Base-by-base conservation (phyloP, 1,284 basidiomycete genomes). In the Microbotryum intermedium region DNA sequence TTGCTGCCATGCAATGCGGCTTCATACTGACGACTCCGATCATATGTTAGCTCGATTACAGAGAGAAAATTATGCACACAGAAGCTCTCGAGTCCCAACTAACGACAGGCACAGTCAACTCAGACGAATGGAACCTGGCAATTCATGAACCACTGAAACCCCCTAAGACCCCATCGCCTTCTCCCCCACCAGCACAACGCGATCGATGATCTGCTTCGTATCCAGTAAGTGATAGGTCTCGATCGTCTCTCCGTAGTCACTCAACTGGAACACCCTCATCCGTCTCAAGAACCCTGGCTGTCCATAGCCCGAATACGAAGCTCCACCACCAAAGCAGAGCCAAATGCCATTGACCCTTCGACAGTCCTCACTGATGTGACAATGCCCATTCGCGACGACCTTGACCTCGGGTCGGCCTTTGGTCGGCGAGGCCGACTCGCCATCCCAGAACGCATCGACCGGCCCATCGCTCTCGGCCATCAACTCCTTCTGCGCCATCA, bases 251-350 rank as follows among this genome's bases (percentile, higher is more conserved):
- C 92, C 93, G 72, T 82, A 97, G 60, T 92, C 82, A 4, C 85
- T 86, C 54, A 94, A 79, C 28, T 88, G 83, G 74, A 85, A 94
- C 50, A 94, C 77, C 8, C 91, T 80, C 78, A 93, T 90, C 28
- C 91, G 81, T n/a, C 90, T 82, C 72, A 93, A 87, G 71, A 94
- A 93, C 5, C 86, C 87, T 59, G 85, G 70, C 71, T 82, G 83
- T 18, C 89, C 83, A 70, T 93, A 94, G 18, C 87, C 90, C 26
- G 87, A 86, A 71, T 87, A 95, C 58, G 58, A 52, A 77, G 87
- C 85, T 69, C 92, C 93, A 29, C 93, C 93, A 25, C 88, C 88
- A 73, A 98, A 98, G 76, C 93, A 97, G 69, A 88, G 79, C 93
- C 94, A 97, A 4, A 94, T 79, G 8, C 87, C 88, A 51, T 83